Evolutionary conservation across 352 stramenopile species (phyloP).

Genomic region (Pythium aristosporum): DNA sequence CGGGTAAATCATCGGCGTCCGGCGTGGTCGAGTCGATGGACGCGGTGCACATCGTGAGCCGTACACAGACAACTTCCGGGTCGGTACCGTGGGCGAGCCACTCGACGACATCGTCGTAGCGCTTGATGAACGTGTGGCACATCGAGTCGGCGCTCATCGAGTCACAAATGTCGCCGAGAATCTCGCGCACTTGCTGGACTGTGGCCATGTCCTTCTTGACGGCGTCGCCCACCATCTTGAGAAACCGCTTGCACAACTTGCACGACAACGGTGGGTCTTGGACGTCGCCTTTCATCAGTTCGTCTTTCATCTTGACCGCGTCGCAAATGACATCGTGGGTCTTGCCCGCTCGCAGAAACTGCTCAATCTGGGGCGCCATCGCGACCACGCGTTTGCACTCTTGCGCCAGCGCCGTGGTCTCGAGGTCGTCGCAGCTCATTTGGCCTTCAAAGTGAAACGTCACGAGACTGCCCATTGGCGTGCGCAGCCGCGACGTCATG

Average conservation of each 20-base stretch:
- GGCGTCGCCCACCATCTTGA: conserved; percentile 68
- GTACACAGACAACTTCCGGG: conserved; percentile 54
- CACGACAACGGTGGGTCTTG: conserved; percentile 44
- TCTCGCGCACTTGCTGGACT: conserved; percentile 64
- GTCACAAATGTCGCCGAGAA: conserved; percentile 77
- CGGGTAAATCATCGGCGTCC: too few relatives aligned
- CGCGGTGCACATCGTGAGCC: conserved; percentile 56
- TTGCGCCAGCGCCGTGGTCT: conserved; percentile 25
- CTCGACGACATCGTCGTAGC: conserved; percentile 72
- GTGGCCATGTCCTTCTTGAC: conserved; percentile 55
- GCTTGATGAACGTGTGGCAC: conserved; percentile 78
- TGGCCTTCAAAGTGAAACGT: conserved; percentile 43
- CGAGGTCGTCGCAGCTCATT: conserved; percentile 53
- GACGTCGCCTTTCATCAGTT: conserved; percentile 9
- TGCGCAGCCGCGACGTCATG: conserved; percentile 35
- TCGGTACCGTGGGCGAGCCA: conserved; percentile 76
- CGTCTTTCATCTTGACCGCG: conserved; percentile 18
- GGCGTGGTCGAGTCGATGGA: too few relatives aligned
- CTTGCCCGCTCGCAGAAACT: conserved; percentile 42
- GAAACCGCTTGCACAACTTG: conserved; percentile 74
- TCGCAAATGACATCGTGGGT: conserved; percentile 55
- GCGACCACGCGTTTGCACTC: conserved; percentile 47
- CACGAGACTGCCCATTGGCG: conserved; percentile 40
- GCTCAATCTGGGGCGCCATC: conserved; percentile 42
- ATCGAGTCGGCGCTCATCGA: conserved; percentile 67